Conservation (phyloP, 2,329 filamentous ascomycete species). For the Aureobasidium melanogenum region DNA sequence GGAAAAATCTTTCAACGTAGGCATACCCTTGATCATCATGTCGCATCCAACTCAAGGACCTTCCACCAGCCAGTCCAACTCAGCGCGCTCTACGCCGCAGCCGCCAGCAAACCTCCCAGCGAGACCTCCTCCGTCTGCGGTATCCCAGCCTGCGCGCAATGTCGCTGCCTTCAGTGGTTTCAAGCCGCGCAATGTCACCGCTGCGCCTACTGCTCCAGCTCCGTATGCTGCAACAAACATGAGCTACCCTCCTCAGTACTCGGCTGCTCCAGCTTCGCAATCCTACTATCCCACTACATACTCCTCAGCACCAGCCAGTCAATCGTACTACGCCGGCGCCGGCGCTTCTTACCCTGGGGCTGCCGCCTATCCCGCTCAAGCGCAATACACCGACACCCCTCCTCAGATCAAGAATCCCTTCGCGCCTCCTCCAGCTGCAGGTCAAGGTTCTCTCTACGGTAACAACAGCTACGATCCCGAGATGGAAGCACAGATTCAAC, state of each 20-base stretch:
- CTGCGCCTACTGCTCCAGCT: not conserved
- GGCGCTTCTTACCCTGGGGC: constrained; percentile 18
- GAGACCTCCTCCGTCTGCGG: constrained; percentile 24
- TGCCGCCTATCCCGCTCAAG: constrained; percentile 19
- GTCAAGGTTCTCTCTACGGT: constrained; percentile 16
- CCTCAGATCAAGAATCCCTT: constrained; percentile 79
- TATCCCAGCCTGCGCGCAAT: constrained; percentile 9
- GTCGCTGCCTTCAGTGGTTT: constrained; percentile 46
- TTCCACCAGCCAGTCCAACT: constrained; percentile 16
- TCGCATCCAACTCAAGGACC: constrained; percentile 82
- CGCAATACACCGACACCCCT: constrained; percentile 27
- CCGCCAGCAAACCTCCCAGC: constrained; percentile 13
- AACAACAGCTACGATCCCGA: constrained; percentile 56
- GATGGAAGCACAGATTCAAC: constrained; percentile 82
- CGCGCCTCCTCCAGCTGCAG: constrained; percentile 43
- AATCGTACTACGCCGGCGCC: constrained; percentile 32
- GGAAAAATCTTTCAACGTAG: constrained; percentile 3
- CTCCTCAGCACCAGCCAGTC: constrained; percentile 16
- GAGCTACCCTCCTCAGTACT: constrained; percentile 11
- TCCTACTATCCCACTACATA: constrained; percentile 6
- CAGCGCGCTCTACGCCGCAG: constrained; percentile 13
- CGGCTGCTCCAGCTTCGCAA: constrained; percentile 7
- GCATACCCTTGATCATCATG: constrained; percentile 48
- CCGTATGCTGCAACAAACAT: constrained; percentile 10
- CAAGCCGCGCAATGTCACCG: constrained; percentile 50